Evolutionary conservation across 2,329 filamentous ascomycete genomes (phyloP).

Genomic region (Fusarium algeriense): DNA sequence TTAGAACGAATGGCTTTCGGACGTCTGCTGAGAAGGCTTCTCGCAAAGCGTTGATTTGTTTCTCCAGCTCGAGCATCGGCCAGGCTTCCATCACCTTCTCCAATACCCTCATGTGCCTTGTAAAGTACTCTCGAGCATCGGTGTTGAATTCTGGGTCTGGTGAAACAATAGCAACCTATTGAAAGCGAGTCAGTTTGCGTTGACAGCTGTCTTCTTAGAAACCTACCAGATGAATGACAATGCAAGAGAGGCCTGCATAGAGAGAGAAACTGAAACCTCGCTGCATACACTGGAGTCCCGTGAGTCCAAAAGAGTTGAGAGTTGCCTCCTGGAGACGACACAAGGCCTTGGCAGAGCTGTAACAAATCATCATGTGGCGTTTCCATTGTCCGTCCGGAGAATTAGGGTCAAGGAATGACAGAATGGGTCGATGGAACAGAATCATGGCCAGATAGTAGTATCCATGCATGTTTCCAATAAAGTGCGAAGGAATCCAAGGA

Average conservation of each 20-base stretch:
- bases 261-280: slow-evolving; percentile 95
- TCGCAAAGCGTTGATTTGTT: slow-evolving; percentile 88
- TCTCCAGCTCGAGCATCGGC: slow-evolving; percentile 91
- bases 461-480: slow-evolving; percentile 87
- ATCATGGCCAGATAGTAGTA: slow-evolving; percentile 90
- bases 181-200: slow-evolving; percentile 5
- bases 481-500: slow-evolving; percentile 88
- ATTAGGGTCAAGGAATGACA: slow-evolving; percentile 82
- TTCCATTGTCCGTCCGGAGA: slow-evolving; percentile 82
- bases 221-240: slow-evolving; percentile 90
- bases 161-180: slow-evolving; percentile 88
- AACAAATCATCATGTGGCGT: slow-evolving; percentile 87
- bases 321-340: slow-evolving; percentile 90
- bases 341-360: slow-evolving; percentile 84
- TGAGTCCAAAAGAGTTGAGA: slow-evolving; percentile 79
- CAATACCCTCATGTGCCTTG: slow-evolving; percentile 91
- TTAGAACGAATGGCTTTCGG: slow-evolving; percentile 88
- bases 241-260: slow-evolving; percentile 91
- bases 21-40: slow-evolving; percentile 91
- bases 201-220: background rate
- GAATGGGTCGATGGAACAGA: slow-evolving; percentile 87
- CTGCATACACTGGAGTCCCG: slow-evolving; percentile 90
- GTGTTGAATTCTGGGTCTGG: slow-evolving; percentile 89
- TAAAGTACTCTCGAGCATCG: slow-evolving; percentile 90
- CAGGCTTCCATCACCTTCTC: slow-evolving; percentile 86